A percentile compares a stretch with the other conserved stretches of the same genome.
Evolutionary conservation across 2,329 filamentous ascomycete genomes (phyloP).

Genomic region (Drechslerella coelobrocha): DNA sequence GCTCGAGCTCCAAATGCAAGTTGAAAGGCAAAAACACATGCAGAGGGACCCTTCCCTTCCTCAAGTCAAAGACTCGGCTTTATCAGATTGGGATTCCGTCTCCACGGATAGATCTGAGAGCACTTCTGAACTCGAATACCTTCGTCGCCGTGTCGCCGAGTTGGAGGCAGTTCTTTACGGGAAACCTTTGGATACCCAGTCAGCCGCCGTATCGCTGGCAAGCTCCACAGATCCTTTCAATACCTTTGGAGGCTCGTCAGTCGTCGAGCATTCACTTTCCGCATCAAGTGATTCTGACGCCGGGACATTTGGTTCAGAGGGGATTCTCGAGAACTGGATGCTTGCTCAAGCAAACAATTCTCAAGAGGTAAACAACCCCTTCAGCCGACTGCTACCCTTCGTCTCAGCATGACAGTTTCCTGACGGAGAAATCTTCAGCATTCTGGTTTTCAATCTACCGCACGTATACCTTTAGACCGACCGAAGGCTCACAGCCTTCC

Average conservation of each 20-base stretch:
- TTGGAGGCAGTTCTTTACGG: slow-evolving; percentile 45
- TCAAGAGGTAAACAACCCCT: slow-evolving; percentile 43
- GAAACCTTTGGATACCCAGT: slow-evolving; percentile 36
- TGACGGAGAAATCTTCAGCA: slow-evolving; percentile 48
- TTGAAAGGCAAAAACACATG: slow-evolving; percentile 41
- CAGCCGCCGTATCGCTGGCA: slow-evolving; percentile 17
- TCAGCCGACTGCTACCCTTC: too few relatives aligned
- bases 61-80: slow-evolving; percentile 29
- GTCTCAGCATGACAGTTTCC: slow-evolving; percentile 16
- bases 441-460: slow-evolving; percentile 42
- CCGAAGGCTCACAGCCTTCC: slow-evolving; percentile 46
- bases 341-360: slow-evolving; percentile 38
- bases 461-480: slow-evolving; percentile 42
- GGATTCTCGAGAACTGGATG: slow-evolving; percentile 47
- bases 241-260: slow-evolving; percentile 34
- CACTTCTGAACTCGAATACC: slow-evolving; percentile 37
- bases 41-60: slow-evolving; percentile 20
- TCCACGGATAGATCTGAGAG: slow-evolving; percentile 36
- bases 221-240: slow-evolving; percentile 38
- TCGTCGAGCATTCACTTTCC: slow-evolving; percentile 39
- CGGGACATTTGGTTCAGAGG: slow-evolving; percentile 43
- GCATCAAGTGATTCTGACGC: slow-evolving; percentile 45
- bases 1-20: slow-evolving; percentile 42
- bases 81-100: slow-evolving; percentile 36
- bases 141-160: slow-evolving; percentile 37